These are phyloP conservation scores for Penicillium hesseltinei DNA, from an alignment of 2,329 filamentous ascomycete genomes.

Conservation along the genomic window DNA sequence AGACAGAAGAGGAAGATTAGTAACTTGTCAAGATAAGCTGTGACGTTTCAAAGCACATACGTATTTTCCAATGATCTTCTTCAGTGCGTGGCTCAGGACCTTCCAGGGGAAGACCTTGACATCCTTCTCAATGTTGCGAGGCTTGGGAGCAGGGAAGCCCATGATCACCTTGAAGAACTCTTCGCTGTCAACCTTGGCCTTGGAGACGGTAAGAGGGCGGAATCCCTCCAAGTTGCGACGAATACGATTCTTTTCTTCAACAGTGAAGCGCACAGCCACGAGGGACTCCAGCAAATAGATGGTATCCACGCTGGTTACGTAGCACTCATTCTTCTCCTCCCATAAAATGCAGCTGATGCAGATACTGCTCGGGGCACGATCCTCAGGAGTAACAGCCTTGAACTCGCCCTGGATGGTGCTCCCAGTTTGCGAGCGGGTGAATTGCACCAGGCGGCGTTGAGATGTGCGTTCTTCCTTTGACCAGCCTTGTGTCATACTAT, in stretches of 20 bases:
- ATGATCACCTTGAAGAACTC: constrained; percentile 99
- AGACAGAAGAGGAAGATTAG: constrained; percentile 19
- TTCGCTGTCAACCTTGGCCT: constrained; percentile 86
- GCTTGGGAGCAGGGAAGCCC: constrained; percentile 92
- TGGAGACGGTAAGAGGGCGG: constrained; percentile 87
- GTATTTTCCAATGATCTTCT: constrained; percentile 99
- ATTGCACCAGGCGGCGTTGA: constrained; percentile 82
- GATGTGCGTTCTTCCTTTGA: constrained; percentile 74
- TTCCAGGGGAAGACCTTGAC: constrained; percentile 99
- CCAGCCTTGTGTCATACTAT: constrained; percentile 82
- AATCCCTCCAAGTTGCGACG: constrained; percentile 94
- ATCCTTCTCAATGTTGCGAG: constrained; percentile 97
- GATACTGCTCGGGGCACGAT: constrained; percentile 78
- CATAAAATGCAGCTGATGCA: constrained; percentile 98
- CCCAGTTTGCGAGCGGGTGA: constrained; percentile 76
- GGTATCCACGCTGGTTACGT: constrained; percentile 93
- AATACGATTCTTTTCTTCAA: constrained; percentile 98
- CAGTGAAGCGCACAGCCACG: constrained; percentile 81
- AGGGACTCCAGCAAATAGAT: constrained; percentile 92
- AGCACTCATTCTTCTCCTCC: constrained; percentile 87
- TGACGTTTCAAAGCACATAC: constrained; percentile 48
- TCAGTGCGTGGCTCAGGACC: constrained; percentile 78
- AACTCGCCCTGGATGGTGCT: constrained; percentile 81
- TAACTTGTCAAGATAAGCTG: constrained; percentile 10
- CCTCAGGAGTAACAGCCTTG: constrained; percentile 72